Conservation (phyloP, 257 asterid species). For the Penstemon eatonii region DNA sequence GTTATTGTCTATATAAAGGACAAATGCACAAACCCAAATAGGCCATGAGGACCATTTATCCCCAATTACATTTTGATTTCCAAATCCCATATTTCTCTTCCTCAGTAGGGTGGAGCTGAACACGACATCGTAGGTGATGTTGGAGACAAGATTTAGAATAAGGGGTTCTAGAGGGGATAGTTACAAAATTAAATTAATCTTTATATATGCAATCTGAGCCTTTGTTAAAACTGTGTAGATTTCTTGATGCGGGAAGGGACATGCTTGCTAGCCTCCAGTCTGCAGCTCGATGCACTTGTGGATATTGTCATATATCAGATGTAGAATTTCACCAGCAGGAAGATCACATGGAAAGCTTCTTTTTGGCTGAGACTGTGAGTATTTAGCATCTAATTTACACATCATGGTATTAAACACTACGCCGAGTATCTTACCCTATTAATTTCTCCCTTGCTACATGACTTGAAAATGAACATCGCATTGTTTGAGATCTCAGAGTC, state of each 20-base stretch:
- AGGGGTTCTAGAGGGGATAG: too few species aligned
- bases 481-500: not conserved
- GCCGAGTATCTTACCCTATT: not conserved
- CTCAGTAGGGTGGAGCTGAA: too few species aligned
- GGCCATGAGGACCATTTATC: too few species aligned
- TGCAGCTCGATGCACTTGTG: slow-evolving; percentile 92
- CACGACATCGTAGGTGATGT: too few species aligned
- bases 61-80: too few species aligned
- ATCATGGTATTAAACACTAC: not conserved
- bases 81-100: too few species aligned
- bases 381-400: not conserved
- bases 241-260: slow-evolving; percentile 95
- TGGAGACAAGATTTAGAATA: too few species aligned
- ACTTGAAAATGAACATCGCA: not conserved
- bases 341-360: slow-evolving; percentile 99
- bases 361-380: slow-evolving; percentile 96
- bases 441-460: not conserved
- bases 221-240: slow-evolving; percentile 43
- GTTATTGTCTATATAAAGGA: too few species aligned
- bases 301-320: slow-evolving; percentile 97
- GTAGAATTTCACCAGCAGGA: slow-evolving; percentile 93
- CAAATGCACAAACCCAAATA: too few species aligned
- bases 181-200: not conserved
- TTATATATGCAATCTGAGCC: slow-evolving; percentile 17
- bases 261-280: slow-evolving; percentile 93